Conservation (phyloP, 1,139 yeast genomes). For the Hemisphaericaspora subhashii region DNA sequence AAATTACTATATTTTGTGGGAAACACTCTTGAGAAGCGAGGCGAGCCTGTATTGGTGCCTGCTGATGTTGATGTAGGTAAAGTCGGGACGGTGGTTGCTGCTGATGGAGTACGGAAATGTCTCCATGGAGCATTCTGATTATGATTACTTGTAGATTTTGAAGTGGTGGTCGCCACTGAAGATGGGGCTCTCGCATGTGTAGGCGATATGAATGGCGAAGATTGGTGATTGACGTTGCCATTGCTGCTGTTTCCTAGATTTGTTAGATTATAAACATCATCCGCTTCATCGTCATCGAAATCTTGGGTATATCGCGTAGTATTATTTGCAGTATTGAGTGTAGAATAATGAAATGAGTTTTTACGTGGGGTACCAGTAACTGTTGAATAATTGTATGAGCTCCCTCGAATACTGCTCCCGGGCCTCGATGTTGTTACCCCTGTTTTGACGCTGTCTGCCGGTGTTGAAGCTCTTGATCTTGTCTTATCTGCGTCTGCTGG, state of each 20-base stretch:
- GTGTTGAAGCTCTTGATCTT: too few relatives aligned
- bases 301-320: neutral
- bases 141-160: slow-evolving; percentile 14
- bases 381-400: too few relatives aligned
- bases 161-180: neutral
- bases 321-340: neutral
- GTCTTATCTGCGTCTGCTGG: neutral
- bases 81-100: slow-evolving; percentile 8
- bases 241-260: neutral
- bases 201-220: neutral
- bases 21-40: slow-evolving; percentile 5
- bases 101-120: slow-evolving; percentile 27
- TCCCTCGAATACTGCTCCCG: too few relatives aligned
- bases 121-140: slow-evolving; percentile 30
- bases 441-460: too few relatives aligned
- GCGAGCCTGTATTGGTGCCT: slow-evolving; percentile 7
- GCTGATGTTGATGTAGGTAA: slow-evolving; percentile 8
- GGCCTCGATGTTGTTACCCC: too few relatives aligned
- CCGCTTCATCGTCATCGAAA: neutral
- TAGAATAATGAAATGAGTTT: neutral
- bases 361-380: neutral
- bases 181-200: neutral
- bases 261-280: neutral
- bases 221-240: too few relatives aligned
- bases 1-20: slow-evolving; percentile 7